phyloP scores from a whole-genome alignment of 2,329 filamentous ascomycete species.

The Cercospora berteroae region DNA sequence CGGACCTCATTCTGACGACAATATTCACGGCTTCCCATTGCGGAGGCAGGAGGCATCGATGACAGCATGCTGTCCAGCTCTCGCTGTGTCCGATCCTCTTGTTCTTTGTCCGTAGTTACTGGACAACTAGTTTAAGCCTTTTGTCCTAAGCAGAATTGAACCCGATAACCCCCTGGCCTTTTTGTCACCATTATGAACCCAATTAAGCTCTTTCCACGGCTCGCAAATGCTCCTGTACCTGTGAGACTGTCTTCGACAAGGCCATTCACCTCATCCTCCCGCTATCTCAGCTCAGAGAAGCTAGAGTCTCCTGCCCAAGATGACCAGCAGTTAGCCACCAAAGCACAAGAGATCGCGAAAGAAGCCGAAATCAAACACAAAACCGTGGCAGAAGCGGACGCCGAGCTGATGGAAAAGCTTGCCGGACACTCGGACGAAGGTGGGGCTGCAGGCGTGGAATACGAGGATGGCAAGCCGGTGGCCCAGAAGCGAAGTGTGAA shows the following conservation, averaged over 20 bases:
- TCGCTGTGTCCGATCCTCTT: not conserved
- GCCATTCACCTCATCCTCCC: not conserved
- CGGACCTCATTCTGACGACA: conserved; percentile 9
- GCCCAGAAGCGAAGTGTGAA: conserved; percentile 71
- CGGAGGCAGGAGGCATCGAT: not conserved
- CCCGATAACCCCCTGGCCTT: not conserved
- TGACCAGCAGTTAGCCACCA: conserved; percentile 17
- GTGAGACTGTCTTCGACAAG: not conserved
- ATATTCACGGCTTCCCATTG: not conserved
- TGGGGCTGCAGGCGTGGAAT: conserved; percentile 68
- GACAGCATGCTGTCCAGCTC: not conserved
- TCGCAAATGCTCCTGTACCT: not conserved
- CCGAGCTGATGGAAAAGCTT: conserved; percentile 64
- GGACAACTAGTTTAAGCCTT: not conserved
- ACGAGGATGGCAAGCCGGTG: conserved; percentile 70
- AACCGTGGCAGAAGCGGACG: conserved; percentile 62
- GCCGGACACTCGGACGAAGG: conserved; percentile 68
- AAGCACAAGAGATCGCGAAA: conserved; percentile 17
- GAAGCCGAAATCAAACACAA: conserved; percentile 43
- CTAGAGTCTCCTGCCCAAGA: conserved; percentile 19
- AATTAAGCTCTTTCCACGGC: not conserved
- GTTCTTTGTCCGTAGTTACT: not conserved
- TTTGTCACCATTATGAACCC: not conserved
- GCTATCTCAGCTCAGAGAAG: not conserved
- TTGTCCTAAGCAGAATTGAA: not conserved